Conservation (phyloP, 208 protist species). For the Acanthamoeba royreba region DNA sequence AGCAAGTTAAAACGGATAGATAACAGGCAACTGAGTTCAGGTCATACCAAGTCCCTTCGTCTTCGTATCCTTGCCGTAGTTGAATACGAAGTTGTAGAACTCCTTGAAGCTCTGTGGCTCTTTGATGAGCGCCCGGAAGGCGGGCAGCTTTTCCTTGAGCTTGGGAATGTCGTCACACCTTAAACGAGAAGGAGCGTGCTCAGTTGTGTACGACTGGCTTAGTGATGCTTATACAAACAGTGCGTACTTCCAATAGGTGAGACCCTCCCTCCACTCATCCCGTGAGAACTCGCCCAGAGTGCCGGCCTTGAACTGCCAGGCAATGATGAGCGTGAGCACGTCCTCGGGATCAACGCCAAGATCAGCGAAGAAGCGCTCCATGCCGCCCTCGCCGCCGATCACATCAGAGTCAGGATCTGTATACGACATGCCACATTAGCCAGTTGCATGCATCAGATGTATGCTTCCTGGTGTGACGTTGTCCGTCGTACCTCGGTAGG, state of each 20-base stretch:
- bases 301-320: slow-evolving; percentile 20
- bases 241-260: slow-evolving; percentile 9
- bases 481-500: background rate
- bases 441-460: background rate
- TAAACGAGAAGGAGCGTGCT: too few relatives aligned
- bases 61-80: slow-evolving; percentile 10
- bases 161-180: slow-evolving; percentile 18
- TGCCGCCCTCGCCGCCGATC: slow-evolving; percentile 5
- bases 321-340: slow-evolving; percentile 49
- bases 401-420: background rate
- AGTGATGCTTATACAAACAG: background rate
- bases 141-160: slow-evolving; percentile 36
- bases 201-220: background rate
- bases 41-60: slow-evolving; percentile 25
- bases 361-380: slow-evolving; percentile 42
- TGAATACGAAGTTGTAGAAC: slow-evolving; percentile 43
- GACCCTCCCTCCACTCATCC: slow-evolving; percentile 42
- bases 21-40: too few relatives aligned
- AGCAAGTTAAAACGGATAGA: background rate
- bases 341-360: slow-evolving; percentile 44
- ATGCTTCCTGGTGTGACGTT: background rate
- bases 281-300: slow-evolving; percentile 43
- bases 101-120: slow-evolving; percentile 29
- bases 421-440: background rate
- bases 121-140: background rate